Evolutionary conservation across 306 rosid genomes (phyloP), one percentile per base, ranked within the genome.

Genomic region (Rosa rugosa): DNA sequence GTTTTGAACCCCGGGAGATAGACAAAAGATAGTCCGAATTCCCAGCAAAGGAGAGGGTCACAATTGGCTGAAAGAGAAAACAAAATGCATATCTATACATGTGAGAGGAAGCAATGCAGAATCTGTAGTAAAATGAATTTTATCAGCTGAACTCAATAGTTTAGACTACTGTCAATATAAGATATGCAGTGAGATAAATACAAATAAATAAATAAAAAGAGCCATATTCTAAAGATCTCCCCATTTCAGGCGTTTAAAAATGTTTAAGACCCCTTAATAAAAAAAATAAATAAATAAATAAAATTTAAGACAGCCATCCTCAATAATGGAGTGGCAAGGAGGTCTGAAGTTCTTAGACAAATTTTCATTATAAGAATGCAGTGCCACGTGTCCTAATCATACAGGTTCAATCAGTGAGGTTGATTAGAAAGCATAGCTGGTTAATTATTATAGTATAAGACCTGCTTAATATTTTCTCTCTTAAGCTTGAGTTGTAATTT

Each of bases 21-120:
- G 93, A 90, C 51, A 96, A 75, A 49, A 96, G 97, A 76, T 69
- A 83, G 63, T 93, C 97, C 22, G 97, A 89, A 34, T 91, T 88
- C 70, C 98, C 99, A 83, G 85, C 94, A 89, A 96, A 96, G 56
- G 72, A 59, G 22, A 96, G 88, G 31, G 78, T 87, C 69, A 63
- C 84, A 82, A 95, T 89, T 79, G 93, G 93, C 99, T 95, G 90
- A 6, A 64, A 69, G 56, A 2, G 64, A 75, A 65, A 41, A 70
- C 5, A 38, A 7, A 22, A 18, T 17, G 46, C 71, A 14, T 38
- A 62, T 22, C 5, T 9, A 31, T 46, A 74, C 45, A 12, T 38
- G 50, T 14, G 31, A 40, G 57, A 18, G 23, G 73, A 40, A 66
- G 27, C 27, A 56, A 73, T 23, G 17, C 60, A 78, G 77, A 42